Percentiles rank a stretch among this genome's conserved stretches.
These are phyloP conservation scores for Euphorbia celastroides DNA, from an alignment of 441 rosid species.

Conservation along the genomic window DNA sequence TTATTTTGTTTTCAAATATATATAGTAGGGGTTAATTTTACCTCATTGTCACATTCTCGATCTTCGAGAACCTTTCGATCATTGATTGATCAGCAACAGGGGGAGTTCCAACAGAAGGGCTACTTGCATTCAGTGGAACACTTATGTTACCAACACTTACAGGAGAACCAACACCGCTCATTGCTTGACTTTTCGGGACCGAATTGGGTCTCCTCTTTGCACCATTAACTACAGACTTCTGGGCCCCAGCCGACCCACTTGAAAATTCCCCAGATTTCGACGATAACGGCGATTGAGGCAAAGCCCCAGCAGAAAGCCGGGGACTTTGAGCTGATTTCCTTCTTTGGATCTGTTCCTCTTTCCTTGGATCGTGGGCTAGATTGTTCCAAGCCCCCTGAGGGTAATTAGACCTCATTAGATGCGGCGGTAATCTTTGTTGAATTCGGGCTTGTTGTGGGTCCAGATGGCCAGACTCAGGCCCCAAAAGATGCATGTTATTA, in stretches of 20 bases:
- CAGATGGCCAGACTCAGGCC: slow-evolving; percentile 52
- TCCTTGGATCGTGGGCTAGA: slow-evolving; percentile 63
- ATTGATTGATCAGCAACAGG: slow-evolving; percentile 57
- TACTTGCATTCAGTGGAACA: slow-evolving; percentile 60
- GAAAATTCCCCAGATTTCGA: slow-evolving; percentile 98
- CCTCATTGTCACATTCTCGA: slow-evolving; percentile 69
- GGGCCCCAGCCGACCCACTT: slow-evolving; percentile 75
- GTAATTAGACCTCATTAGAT: slow-evolving; percentile 51
- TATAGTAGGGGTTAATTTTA: slow-evolving; percentile 26
- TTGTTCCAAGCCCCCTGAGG: slow-evolving; percentile 67
- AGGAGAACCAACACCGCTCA: slow-evolving; percentile 87
- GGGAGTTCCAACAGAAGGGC: slow-evolving; percentile 82
- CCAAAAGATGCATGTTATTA: slow-evolving; percentile 44
- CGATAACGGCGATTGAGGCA: slow-evolving; percentile 88
- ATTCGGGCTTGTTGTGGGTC: slow-evolving; percentile 50
- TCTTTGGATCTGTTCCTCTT: slow-evolving; percentile 72
- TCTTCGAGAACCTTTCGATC: slow-evolving; percentile 80
- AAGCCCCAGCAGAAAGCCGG: slow-evolving; percentile 64
- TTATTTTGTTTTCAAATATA: background rate
- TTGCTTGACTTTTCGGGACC: slow-evolving; percentile 58
- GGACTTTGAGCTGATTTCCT: slow-evolving; percentile 89
- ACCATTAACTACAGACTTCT: slow-evolving; percentile 53
- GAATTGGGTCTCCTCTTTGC: slow-evolving; percentile 77
- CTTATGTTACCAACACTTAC: slow-evolving; percentile 76
- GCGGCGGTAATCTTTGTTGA: slow-evolving; percentile 56